A percentile compares a stretch with the other conserved stretches of the same genome.
These are phyloP conservation scores for Fistulina hepatica DNA, from an alignment of 1,284 basidiomycete species.

Conservation along the genomic window DNA sequence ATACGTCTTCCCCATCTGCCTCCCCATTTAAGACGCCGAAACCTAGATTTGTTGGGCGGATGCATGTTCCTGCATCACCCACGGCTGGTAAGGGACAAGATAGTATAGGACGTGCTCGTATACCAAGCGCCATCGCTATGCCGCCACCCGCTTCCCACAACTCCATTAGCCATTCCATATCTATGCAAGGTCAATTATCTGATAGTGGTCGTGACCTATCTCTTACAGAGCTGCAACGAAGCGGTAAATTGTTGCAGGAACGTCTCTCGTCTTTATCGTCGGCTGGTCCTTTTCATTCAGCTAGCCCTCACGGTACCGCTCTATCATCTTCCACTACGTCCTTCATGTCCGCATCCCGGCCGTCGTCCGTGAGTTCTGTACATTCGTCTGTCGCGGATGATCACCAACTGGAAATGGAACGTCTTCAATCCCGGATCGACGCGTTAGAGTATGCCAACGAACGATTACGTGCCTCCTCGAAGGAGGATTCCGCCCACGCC, in stretches of 20 bases:
- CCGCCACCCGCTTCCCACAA: conserved; percentile 62
- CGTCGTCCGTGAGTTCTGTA: conserved; percentile 24
- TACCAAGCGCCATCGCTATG: conserved; percentile 69
- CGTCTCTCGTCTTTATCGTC: too few relatives aligned
- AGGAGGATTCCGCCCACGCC: conserved; percentile 16
- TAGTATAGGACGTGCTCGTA: conserved; percentile 41
- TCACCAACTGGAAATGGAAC: conserved; percentile 28
- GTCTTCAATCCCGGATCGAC: conserved; percentile 40
- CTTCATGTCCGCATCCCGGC: conserved; percentile 22
- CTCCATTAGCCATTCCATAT: conserved; percentile 19
- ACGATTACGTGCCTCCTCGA: conserved; percentile 23
- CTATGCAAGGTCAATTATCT: conserved; percentile 24
- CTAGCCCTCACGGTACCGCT: conserved; percentile 33
- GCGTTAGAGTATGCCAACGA: conserved; percentile 50
- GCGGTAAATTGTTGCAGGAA: conserved; percentile 37
- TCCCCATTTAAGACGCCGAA: conserved; percentile 60
- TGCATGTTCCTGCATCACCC: conserved; percentile 23
- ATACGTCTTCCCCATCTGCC: conserved; percentile 20
- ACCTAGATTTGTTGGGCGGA: conserved; percentile 29
- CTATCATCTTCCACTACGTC: conserved; percentile 14
- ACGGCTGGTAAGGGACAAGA: conserved; percentile 37
- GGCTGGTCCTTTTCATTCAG: too few relatives aligned
- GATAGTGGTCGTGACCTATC: conserved; percentile 6
- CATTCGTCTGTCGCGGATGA: conserved; percentile 25
- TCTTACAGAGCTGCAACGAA: conserved; percentile 31